Base-by-base conservation (phyloP, 2,329 filamentous ascomycete genomes). In the Catunica adiposa region DNA sequence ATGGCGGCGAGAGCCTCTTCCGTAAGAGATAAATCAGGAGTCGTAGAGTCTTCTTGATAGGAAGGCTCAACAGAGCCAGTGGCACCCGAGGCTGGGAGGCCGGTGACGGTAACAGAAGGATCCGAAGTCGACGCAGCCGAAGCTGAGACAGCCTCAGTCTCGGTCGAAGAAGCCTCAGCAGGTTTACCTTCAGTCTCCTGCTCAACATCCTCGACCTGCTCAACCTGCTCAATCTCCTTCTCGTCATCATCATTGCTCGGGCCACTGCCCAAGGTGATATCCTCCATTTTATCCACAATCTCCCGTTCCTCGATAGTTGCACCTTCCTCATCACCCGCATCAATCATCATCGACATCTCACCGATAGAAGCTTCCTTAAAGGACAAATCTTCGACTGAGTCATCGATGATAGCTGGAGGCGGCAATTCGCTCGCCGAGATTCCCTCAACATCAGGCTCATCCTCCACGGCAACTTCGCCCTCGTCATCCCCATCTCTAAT, bases 381-480 rank as follows among this genome's bases (percentile, higher is more conserved):
- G 3, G 51, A 58, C 8, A 58, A 7, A 31, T 54, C 50, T 14
- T 53, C 55, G 29, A 42, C 55, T 23, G 55, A 53, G 20, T 56
- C 50, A n/a, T 37, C 17, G 14, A 47, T 34, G 20, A 34, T 23
- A 11, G 15, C 48, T n/a, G 31, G 6, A 7, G 48, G 11, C 2
- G 57, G 54, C 7, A 63, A 37, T 57, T 67, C 68, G 8, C 57
- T 26, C 2, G 46, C 25, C 4, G 56, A 40, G n/a, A n/a, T n/a
- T n/a, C n/a, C n/a, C n/a, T n/a, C n/a, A n/a, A n/a, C n/a, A n/a
- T n/a, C n/a, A 23, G 60, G n/a, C 29, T 56, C 57, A 29, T 73
- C 0, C 29, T 11, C 29, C 5, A 34, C 29, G 79, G 78, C 0
- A n/a, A n/a, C n/a, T 78, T 82, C 6, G 82, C 66, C 0, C 78